These are phyloP conservation scores for Cordyceps javanica DNA, from an alignment of 2,329 filamentous ascomycete species.

Conservation along the genomic window DNA sequence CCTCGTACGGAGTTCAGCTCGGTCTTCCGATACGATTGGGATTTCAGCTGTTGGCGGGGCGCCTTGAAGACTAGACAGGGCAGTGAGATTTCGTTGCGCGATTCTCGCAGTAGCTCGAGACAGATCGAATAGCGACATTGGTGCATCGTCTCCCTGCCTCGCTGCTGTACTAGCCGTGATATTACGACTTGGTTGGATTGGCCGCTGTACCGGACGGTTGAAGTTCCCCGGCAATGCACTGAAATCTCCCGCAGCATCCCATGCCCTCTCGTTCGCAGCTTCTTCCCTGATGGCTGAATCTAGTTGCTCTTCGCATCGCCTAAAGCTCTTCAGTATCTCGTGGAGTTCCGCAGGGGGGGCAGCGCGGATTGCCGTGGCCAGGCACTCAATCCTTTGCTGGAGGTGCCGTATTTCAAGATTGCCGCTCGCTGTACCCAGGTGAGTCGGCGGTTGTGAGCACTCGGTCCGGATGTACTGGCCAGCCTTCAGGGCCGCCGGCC, in stretches of 20 bases:
- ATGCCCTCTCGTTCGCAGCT: conserved; percentile 60
- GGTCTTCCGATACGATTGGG: conserved; percentile 18
- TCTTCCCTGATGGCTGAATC: conserved; percentile 61
- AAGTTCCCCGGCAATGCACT: conserved; percentile 53
- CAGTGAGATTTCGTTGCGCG: conserved; percentile 52
- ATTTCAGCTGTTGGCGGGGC: conserved; percentile 22
- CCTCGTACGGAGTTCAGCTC: conserved; percentile 41
- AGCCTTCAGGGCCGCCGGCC: conserved; percentile 73
- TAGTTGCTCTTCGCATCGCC: conserved; percentile 72
- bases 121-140: conserved; percentile 60
- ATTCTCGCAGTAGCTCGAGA: conserved; percentile 54
- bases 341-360: conserved; percentile 64
- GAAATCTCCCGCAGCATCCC: conserved; percentile 60
- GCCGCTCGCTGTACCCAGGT: conserved; percentile 53
- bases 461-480: conserved; percentile 62
- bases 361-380: conserved; percentile 68
- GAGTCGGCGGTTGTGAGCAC: conserved; percentile 49
- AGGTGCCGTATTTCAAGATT: conserved; percentile 62
- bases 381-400: conserved; percentile 74
- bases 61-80: conserved; percentile 45
- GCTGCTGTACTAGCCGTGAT: conserved; percentile 28
- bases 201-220: conserved; percentile 24
- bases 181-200: conserved; percentile 25
- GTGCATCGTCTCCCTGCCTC: conserved; percentile 45
- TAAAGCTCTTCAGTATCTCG: conserved; percentile 69